Evolutionary conservation across 1,284 basidiomycete species (phyloP).

Genomic region (Somion occarium): DNA sequence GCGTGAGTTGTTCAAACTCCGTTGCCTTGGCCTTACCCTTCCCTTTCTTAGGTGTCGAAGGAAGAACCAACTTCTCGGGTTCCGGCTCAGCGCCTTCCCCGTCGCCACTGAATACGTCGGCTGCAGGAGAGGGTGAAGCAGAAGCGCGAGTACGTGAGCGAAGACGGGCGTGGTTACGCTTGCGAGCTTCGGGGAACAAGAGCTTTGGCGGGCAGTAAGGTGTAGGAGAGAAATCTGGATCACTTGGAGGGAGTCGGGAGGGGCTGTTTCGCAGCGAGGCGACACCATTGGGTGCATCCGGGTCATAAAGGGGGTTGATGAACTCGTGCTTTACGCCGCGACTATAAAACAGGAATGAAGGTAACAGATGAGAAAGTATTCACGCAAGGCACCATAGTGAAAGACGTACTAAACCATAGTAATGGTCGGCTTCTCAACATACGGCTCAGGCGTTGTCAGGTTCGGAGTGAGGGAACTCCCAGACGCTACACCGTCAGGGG

Average conservation of each 20-base stretch:
- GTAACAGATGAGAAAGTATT: neutral
- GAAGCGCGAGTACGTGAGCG: neutral
- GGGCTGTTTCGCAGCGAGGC: constrained; percentile 30
- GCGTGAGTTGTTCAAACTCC: too few relatives aligned
- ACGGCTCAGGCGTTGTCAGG: constrained; percentile 18
- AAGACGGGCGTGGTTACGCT: constrained; percentile 11
- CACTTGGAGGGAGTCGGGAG: constrained; percentile 40
- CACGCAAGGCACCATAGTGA: constrained; percentile 1
- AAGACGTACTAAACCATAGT: constrained; percentile 59
- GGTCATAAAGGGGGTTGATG: constrained; percentile 46
- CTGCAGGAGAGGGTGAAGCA: neutral
- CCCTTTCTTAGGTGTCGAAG: neutral
- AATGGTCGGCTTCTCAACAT: constrained; percentile 44
- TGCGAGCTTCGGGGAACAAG: constrained; percentile 38
- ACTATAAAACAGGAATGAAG: constrained; percentile 27
- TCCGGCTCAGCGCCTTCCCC: neutral
- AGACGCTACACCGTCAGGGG: constrained; percentile 2
- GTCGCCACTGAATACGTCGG: neutral
- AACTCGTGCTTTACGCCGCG: constrained; percentile 47
- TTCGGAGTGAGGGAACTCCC: constrained; percentile 6
- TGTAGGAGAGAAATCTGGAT: constrained; percentile 50
- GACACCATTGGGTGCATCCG: constrained; percentile 23
- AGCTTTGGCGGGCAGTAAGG: constrained; percentile 41
- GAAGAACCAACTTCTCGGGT: neutral
- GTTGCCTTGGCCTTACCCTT: neutral